Conservation (phyloP, 1,284 basidiomycete species). For the Leccinum laetum region DNA sequence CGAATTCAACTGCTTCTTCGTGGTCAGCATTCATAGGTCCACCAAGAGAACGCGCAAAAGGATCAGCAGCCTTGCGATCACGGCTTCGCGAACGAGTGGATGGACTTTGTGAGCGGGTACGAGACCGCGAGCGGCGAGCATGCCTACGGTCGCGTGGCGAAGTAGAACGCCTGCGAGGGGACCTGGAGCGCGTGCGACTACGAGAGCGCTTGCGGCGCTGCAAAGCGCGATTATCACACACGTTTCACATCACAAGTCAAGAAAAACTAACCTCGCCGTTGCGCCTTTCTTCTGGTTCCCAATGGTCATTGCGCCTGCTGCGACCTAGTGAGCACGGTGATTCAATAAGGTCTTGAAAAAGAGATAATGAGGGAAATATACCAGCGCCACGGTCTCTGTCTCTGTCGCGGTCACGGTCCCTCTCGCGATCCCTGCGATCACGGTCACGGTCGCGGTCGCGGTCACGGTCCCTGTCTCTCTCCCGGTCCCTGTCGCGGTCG, state of each 20-base stretch:
- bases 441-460: conserved; percentile 44
- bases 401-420: conserved; percentile 51
- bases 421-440: conserved; percentile 45
- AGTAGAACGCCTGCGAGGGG: conserved; percentile 58
- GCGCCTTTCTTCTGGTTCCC: conserved; percentile 74
- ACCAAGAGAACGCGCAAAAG: conserved; percentile 78
- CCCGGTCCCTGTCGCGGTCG: conserved; percentile 46
- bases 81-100: conserved; percentile 63
- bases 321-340: conserved; percentile 31
- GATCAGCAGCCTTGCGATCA: conserved; percentile 59
- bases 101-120: conserved; percentile 51
- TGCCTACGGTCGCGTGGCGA: conserved; percentile 55
- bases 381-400: conserved; percentile 50
- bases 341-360: background rate
- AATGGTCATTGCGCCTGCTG: conserved; percentile 61
- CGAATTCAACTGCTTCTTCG: conserved; percentile 88
- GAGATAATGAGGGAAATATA: conserved; percentile 31
- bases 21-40: conserved; percentile 91
- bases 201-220: conserved; percentile 59
- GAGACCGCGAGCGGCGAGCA: conserved; percentile 52
- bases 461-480: conserved; percentile 48
- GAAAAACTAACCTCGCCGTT: conserved; percentile 54
- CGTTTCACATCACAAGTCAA: background rate
- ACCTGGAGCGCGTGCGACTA: conserved; percentile 60
- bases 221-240: conserved; percentile 15